These are phyloP conservation scores for Penicillium sp. DNA, from an alignment of 2,329 filamentous ascomycete species.

Conservation along the genomic window DNA sequence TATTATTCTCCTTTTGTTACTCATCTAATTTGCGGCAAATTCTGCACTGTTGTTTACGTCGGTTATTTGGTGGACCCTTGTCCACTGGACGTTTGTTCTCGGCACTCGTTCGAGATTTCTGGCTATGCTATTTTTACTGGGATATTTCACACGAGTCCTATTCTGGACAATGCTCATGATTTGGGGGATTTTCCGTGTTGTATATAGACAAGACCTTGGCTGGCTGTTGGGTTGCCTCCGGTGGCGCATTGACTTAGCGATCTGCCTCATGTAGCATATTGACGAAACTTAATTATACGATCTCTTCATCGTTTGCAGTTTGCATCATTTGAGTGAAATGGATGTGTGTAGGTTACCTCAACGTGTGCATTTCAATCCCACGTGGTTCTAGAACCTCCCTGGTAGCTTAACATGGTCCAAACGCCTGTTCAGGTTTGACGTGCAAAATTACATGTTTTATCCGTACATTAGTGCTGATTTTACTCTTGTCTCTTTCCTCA, in stretches of 20 bases:
- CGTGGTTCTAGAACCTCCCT: too few species aligned
- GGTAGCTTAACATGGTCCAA: too few species aligned
- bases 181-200: slow-evolving; percentile 25
- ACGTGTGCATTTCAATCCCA: too few species aligned
- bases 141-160: slow-evolving; percentile 20
- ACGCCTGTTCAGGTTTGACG: too few species aligned
- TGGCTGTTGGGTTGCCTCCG: slow-evolving; percentile 23
- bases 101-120: not conserved
- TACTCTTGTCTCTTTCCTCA: too few species aligned
- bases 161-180: slow-evolving; percentile 24
- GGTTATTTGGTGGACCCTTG: not conserved
- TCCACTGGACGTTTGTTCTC: not conserved
- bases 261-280: slow-evolving; percentile 30
- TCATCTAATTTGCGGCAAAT: slow-evolving; percentile 20
- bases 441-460: too few species aligned
- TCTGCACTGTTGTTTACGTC: slow-evolving; percentile 17
- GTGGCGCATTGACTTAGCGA: slow-evolving; percentile 25
- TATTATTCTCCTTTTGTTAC: slow-evolving; percentile 14
- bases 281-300: slow-evolving; percentile 30
- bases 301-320: slow-evolving; percentile 11
- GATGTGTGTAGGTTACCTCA: too few species aligned
- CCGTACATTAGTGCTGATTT: too few species aligned
- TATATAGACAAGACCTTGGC: slow-evolving; percentile 34
- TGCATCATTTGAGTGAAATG: too few species aligned
- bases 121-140: slow-evolving; percentile 24